A percentile compares a stretch with the other conserved stretches of the same genome.
Conservation (phyloP, 1,139 yeast genomes). For the Scheffersomyces stambukii region DNA sequence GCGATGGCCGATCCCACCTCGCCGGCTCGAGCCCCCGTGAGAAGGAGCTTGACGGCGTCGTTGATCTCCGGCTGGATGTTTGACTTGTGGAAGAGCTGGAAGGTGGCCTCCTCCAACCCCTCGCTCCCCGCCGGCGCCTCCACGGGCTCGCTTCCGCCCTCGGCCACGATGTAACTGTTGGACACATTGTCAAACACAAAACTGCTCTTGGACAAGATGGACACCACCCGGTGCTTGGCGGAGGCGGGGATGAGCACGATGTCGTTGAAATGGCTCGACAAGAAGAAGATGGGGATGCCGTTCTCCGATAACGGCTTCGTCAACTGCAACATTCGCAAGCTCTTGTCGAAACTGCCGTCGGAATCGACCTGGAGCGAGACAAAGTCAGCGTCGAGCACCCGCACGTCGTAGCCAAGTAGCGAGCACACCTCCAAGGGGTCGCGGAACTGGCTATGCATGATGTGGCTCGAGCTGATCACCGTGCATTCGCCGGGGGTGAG, state of each 20-base stretch:
- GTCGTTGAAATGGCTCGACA: constrained; percentile 64
- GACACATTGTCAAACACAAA: constrained; percentile 44
- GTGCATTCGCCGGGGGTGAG: constrained; percentile 57
- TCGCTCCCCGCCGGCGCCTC: constrained; percentile 8
- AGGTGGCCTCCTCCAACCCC: constrained; percentile 30
- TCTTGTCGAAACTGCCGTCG: constrained; percentile 53
- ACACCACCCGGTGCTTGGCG: constrained; percentile 41
- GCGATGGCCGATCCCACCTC: constrained; percentile 37
- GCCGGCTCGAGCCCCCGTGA: constrained; percentile 61
- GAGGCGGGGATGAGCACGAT: constrained; percentile 56
- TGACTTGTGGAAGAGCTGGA: constrained; percentile 35
- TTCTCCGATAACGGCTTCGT: constrained; percentile 59
- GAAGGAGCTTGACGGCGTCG: constrained; percentile 35
- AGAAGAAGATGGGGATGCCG: constrained; percentile 56
- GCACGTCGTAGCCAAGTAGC: constrained; percentile 26
- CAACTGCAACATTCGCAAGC: constrained; percentile 52
- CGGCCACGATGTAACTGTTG: constrained; percentile 27
- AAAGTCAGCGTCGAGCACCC: constrained; percentile 44
- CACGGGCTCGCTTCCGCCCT: constrained; percentile 3
- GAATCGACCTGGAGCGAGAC: constrained; percentile 58
- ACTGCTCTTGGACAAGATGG: constrained; percentile 37
- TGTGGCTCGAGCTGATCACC: constrained; percentile 41
- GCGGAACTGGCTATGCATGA: constrained; percentile 34
- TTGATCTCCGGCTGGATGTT: constrained; percentile 45
- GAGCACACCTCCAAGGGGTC: constrained; percentile 29